Evolutionary conservation across 345 rosid species (phyloP).

Genomic region (Salix udensis): DNA sequence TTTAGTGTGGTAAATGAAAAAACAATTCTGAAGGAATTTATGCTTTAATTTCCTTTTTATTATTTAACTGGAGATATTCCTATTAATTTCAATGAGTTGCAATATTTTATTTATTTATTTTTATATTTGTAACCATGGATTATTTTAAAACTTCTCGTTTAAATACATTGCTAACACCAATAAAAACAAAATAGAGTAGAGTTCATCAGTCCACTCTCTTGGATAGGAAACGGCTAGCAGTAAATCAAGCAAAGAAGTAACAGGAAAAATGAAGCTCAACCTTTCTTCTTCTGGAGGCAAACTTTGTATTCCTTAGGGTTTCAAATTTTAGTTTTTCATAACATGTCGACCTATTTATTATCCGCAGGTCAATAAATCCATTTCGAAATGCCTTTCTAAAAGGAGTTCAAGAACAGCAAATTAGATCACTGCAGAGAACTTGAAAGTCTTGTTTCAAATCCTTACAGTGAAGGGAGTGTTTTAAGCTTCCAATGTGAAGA

Average conservation of each 20-base stretch:
- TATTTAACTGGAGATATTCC: too few species aligned
- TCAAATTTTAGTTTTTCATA: not conserved
- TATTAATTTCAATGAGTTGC: too few species aligned
- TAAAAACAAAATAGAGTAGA: not conserved
- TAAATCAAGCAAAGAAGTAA: not conserved
- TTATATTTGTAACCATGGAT: too few species aligned
- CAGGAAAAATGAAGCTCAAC: not conserved
- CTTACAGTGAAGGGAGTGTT: slow-evolving; percentile 52
- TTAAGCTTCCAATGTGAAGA: slow-evolving; percentile 69
- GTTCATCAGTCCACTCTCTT: not conserved
- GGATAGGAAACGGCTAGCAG: not conserved
- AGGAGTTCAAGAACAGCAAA: not conserved
- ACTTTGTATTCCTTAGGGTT: not conserved
- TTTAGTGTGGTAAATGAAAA: too few species aligned
- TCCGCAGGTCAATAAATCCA: not conserved
- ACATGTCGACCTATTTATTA: slow-evolving; percentile 16
- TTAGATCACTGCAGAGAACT: not conserved
- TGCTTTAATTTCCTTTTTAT: too few species aligned
- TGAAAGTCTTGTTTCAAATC: slow-evolving; percentile 36
- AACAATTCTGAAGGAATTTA: too few species aligned
- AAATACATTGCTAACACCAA: too few species aligned
- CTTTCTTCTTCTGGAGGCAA: too few species aligned
- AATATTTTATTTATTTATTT: too few species aligned
- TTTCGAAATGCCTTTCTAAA: not conserved
- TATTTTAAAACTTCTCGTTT: too few species aligned